phyloP scores from a whole-genome alignment of 2,329 filamentous ascomycete genomes.

The Penicillium sp. region DNA sequence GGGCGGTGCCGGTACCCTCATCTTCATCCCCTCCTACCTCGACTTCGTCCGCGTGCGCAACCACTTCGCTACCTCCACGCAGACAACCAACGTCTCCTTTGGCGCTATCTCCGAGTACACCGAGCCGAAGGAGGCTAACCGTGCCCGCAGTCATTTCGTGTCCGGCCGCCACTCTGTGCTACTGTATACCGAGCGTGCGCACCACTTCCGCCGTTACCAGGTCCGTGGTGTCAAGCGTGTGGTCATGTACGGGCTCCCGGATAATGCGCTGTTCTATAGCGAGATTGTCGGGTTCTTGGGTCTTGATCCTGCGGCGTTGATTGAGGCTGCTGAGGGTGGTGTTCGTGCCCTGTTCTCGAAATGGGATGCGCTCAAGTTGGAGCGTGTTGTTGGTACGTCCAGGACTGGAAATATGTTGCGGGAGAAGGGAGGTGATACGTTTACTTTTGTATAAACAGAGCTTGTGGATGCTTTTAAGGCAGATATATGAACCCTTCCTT shows the following conservation, averaged over 20 bases:
- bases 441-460: conserved; percentile 77
- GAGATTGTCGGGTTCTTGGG: conserved; percentile 46
- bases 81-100: conserved; percentile 63
- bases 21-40: conserved; percentile 91
- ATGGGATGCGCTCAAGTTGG: conserved; percentile 85
- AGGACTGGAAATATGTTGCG: conserved; percentile 80
- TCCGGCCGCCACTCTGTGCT: conserved; percentile 78
- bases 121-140: conserved; percentile 71
- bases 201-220: conserved; percentile 89
- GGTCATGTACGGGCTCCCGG: conserved; percentile 87
- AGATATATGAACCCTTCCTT: neutral
- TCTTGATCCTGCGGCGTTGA: conserved; percentile 49
- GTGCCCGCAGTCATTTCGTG: conserved; percentile 84
- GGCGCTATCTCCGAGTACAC: conserved; percentile 89
- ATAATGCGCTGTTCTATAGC: conserved; percentile 65
- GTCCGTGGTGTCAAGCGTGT: conserved; percentile 78
- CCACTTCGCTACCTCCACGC: conserved; percentile 72
- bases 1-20: conserved; percentile 67
- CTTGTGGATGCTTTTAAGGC: neutral
- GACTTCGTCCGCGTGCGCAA: conserved; percentile 94
- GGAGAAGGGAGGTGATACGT: conserved; percentile 80
- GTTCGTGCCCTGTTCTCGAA: conserved; percentile 71
- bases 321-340: conserved; percentile 57
- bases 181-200: conserved; percentile 91
- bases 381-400: conserved; percentile 80